phyloP scores from a whole-genome alignment of 352 stramenopile species.

The Pelagophyceae sp. region DNA sequence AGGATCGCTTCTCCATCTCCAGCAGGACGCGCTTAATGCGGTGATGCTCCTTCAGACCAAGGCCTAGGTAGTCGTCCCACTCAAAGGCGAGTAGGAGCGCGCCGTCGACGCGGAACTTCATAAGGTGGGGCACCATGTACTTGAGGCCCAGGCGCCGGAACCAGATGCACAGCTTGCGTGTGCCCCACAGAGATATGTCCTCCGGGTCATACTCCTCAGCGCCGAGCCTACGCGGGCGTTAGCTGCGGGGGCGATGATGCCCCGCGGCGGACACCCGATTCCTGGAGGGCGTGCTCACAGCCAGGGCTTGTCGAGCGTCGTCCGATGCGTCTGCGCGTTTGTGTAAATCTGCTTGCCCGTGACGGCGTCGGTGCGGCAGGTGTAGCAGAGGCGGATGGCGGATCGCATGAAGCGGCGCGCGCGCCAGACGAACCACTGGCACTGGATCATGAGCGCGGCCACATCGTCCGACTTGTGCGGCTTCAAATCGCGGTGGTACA shows the following conservation, averaged over 20 bases:
- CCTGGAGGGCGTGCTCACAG: too few species aligned
- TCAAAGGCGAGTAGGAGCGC: slow-evolving; percentile 39
- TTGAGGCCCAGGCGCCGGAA: slow-evolving; percentile 27
- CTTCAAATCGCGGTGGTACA: slow-evolving; percentile 24
- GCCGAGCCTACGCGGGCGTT: too few species aligned
- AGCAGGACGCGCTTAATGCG: slow-evolving; percentile 36
- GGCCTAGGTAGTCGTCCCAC: slow-evolving; percentile 32
- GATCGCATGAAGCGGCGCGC: slow-evolving; percentile 24
- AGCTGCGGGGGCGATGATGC: too few species aligned
- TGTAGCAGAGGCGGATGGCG: slow-evolving; percentile 16
- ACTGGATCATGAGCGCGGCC: slow-evolving; percentile 27
- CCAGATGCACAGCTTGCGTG: slow-evolving; percentile 24
- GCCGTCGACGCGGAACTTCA: slow-evolving; percentile 36
- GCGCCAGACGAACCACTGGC: slow-evolving; percentile 21
- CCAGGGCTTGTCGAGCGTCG: slow-evolving; percentile 14
- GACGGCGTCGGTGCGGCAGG: slow-evolving; percentile 22
- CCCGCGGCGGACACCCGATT: too few species aligned
- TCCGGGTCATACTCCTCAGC: background rate
- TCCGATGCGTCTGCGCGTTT: slow-evolving; percentile 8
- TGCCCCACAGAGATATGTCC: slow-evolving; percentile 33
- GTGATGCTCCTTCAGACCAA: slow-evolving; percentile 31
- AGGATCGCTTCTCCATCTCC: slow-evolving; percentile 30
- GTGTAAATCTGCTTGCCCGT: slow-evolving; percentile 22
- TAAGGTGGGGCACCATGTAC: background rate
- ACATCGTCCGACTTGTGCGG: slow-evolving; percentile 25